These are phyloP conservation scores for Agaricus blazei DNA, from an alignment of 768 basidiomycete genomes.

Conservation along the genomic window DNA sequence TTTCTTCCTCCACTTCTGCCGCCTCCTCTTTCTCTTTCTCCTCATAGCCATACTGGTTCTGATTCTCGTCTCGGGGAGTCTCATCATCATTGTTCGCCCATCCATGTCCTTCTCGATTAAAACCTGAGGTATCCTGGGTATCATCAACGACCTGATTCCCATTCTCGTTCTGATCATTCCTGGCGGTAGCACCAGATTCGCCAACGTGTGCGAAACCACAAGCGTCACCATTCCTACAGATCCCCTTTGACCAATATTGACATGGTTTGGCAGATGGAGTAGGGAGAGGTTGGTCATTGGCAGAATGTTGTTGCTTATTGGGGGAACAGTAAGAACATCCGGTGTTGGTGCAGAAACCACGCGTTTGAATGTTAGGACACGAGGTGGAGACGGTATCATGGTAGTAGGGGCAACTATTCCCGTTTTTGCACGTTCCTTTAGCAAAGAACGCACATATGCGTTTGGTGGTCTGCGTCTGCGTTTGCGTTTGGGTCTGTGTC, in stretches of 20 bases:
- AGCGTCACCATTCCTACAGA: constrained; percentile 30
- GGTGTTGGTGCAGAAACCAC: neutral
- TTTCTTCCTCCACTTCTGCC: neutral
- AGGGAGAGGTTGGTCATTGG: neutral
- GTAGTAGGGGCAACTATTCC: neutral
- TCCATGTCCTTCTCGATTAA: neutral
- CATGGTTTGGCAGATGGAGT: constrained; percentile 16
- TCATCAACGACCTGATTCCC: neutral
- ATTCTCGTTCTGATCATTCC: neutral
- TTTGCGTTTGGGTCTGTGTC: no score
- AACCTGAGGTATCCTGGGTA: neutral
- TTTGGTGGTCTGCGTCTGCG: neutral
- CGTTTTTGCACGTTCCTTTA: constrained; percentile 9
- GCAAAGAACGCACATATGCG: constrained; percentile 1
- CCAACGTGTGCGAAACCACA: constrained; percentile 32
- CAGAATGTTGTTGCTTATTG: no score
- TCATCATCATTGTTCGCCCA: neutral
- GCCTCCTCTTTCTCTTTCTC: neutral
- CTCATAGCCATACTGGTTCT: neutral
- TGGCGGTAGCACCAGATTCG: neutral
- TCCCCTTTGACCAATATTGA: constrained; percentile 30
- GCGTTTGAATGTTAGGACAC: neutral
- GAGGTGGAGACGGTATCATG: neutral
- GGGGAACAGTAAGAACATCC: neutral
- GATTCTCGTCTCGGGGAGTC: neutral